phyloP scores from a whole-genome alignment of 2,329 filamentous ascomycete genomes.

The Knufia petricola region DNA sequence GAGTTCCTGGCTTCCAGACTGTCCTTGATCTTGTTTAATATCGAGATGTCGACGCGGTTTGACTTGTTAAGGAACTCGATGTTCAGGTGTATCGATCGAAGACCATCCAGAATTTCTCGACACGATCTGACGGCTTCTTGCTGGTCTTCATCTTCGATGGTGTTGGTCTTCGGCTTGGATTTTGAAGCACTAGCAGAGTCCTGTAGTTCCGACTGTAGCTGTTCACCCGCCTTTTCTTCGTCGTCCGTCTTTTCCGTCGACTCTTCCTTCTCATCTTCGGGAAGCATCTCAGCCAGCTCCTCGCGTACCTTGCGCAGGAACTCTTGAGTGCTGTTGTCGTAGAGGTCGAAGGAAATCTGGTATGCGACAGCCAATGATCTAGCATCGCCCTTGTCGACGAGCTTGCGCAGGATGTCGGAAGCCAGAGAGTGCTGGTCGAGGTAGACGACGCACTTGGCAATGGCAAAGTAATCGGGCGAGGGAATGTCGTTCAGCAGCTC shows the following conservation, averaged over 20 bases:
- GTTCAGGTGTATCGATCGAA: conserved; percentile 88
- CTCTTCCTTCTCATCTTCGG: conserved; percentile 38
- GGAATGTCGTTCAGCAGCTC: conserved; percentile 89
- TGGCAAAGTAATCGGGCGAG: conserved; percentile 92
- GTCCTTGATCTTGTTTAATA: conserved; percentile 92
- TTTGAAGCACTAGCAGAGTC: conserved; percentile 35
- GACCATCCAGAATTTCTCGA: conserved; percentile 64
- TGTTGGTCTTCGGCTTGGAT: conserved; percentile 37
- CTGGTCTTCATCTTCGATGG: conserved; percentile 31
- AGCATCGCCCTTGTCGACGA: conserved; percentile 70
- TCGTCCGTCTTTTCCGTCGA: conserved; percentile 41
- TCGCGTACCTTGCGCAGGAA: conserved; percentile 85
- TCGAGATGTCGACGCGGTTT: conserved; percentile 83
- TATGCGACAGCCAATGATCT: conserved; percentile 79
- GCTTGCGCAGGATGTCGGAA: conserved; percentile 69
- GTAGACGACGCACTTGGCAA: conserved; percentile 95
- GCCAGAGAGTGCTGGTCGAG: conserved; percentile 87
- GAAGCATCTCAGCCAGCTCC: conserved; percentile 54
- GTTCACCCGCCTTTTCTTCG: conserved; percentile 38
- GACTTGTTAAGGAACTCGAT: conserved; percentile 94
- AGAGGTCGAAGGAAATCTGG: conserved; percentile 95
- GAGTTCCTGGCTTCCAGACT: conserved; percentile 93
- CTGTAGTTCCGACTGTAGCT: conserved; percentile 46
- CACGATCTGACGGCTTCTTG: conserved; percentile 48
- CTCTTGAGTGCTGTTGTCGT: conserved; percentile 97